Conservation (phyloP, 176 grass and related monocot genomes). For the Oryza coarctata region DNA sequence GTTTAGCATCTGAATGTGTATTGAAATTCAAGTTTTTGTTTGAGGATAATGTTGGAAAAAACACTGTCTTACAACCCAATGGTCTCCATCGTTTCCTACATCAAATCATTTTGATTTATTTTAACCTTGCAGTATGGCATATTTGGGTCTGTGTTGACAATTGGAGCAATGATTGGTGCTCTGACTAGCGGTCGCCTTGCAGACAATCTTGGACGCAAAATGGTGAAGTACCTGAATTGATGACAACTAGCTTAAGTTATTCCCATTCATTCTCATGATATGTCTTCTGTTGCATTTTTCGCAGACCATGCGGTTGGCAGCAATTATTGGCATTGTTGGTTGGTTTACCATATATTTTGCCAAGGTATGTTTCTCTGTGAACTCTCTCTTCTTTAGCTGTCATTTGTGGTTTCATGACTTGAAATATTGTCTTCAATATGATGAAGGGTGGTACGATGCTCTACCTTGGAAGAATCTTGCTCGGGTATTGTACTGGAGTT, state of each 20-base stretch:
- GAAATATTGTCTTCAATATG: not conserved
- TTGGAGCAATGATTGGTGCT: conserved; percentile 84
- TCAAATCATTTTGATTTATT: not conserved
- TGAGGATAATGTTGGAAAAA: not conserved
- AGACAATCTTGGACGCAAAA: conserved; percentile 69
- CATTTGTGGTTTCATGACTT: not conserved
- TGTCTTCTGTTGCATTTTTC: conserved; percentile 25
- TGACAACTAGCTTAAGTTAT: not conserved
- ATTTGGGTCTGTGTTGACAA: conserved; percentile 74
- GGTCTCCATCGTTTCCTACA: not conserved
- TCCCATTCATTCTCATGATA: not conserved
- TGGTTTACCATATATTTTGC: conserved; percentile 71
- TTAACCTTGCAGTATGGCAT: conserved; percentile 57
- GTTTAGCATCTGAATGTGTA: not conserved
- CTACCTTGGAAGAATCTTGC: conserved; percentile 52
- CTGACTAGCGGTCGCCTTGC: conserved; percentile 53
- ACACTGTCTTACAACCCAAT: not conserved
- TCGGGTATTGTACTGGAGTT: conserved; percentile 65
- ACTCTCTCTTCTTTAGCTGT: not conserved
- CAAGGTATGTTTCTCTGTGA: conserved; percentile 34
- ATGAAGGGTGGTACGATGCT: conserved; percentile 46
- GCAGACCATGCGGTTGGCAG: conserved; percentile 61
- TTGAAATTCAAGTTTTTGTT: not conserved
- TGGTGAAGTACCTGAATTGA: conserved; percentile 39
- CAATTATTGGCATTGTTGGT: conserved; percentile 57